Conservation (phyloP, 225 moss, liverwort and hornwort species). For the Sphagnum contortum region DNA sequence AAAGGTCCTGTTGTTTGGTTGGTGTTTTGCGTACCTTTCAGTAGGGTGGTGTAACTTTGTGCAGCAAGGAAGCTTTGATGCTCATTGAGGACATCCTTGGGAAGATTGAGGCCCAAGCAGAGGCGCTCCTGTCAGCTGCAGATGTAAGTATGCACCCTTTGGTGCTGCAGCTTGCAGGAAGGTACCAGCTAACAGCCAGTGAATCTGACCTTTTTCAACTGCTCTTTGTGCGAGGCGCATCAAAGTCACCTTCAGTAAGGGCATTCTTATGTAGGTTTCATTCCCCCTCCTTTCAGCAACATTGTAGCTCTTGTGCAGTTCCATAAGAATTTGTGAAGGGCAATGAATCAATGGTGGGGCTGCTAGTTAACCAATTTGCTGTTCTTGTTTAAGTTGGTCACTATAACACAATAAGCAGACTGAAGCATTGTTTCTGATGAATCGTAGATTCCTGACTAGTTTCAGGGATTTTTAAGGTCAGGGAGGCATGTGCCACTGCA, state of each 20-base stretch:
- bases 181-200: conserved; percentile 30
- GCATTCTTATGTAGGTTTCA: conserved; percentile 25
- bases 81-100: conserved; percentile 29
- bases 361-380: no score
- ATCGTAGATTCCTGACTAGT: no score
- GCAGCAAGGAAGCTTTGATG: conserved; percentile 34
- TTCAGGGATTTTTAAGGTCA: no score
- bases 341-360: no score
- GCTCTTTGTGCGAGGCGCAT: conserved; percentile 52
- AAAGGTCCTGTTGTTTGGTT: no score
- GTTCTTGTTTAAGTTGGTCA: no score
- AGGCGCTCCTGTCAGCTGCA: conserved; percentile 18
- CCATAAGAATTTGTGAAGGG: no score
- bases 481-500: no score
- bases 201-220: conserved; percentile 53
- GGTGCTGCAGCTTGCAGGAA: conserved; percentile 43
- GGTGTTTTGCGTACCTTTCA: no score
- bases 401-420: no score
- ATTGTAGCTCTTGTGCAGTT: no score
- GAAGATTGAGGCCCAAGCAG: conserved; percentile 19
- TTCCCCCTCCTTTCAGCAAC: not conserved
- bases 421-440: no score
- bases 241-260: conserved; percentile 39
- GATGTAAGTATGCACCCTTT: conserved; percentile 29
- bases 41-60: not conserved